Base-by-base conservation (phyloP, 2,329 filamentous ascomycete species). In the Aureobasidium subglaciale region DNA sequence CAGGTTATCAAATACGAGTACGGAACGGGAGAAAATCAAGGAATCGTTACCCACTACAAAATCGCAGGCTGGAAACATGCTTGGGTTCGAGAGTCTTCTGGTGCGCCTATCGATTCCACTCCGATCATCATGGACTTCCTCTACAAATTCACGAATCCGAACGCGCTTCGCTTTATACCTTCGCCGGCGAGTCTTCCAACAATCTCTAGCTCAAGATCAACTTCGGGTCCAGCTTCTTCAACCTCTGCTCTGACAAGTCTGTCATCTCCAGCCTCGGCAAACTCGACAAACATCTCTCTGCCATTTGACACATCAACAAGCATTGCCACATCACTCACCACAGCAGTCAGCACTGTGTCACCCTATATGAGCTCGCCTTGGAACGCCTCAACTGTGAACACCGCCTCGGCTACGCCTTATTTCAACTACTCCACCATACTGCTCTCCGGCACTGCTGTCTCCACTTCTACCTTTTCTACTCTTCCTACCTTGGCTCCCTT, bases 21-120 rank as follows among this genome's bases (percentile, higher is more conserved):
- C 58, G 59, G 59, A 45, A 54, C 58, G 61, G 65, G 52, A 61
- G 63, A 54, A 62, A 67, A 70, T 30, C 10, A 67, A 64, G 48
- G 60, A 20, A 60, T 66, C 5, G 66, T 74, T 5, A 62, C 68
- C 29, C 72, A 75, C 52, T 74, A 73, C 57, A 67, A 67, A 38
- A 62, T 72, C 29, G 65, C 61, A 9, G 68, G 70, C 5, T 40
- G 72, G 24, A 64, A 63, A 5, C 73, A 75, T 59, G 67, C 68
- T 45, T 76, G 73, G 73, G 70, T 70, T 1, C 70, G 64, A 18
- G 61, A 32, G 8, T 41, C 55, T 15, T 27, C 27, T n/a, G 58
- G 43, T 9, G 59, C 63, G 9, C 60, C 59, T 1, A 59, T 67
- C 11, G 58, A 64, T 42, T 58, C 60, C 2, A 58, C 61, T 7